Base-by-base conservation (phyloP, 2,329 filamentous ascomycete species). In the Fusarium sterilihyphosum region DNA sequence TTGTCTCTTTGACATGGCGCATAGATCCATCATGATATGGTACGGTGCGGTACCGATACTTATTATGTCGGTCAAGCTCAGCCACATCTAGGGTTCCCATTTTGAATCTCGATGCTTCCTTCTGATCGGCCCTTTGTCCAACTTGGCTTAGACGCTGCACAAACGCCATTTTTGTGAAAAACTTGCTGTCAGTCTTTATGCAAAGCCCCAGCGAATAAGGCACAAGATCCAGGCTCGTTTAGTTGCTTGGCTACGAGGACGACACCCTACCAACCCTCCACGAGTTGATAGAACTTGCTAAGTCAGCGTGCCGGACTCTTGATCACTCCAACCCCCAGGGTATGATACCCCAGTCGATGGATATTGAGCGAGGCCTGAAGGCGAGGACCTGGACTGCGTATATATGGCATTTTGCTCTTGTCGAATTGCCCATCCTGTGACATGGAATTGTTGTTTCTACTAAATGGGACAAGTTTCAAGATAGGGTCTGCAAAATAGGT, bases 51-150 rank as follows among this genome's bases (percentile, higher is more conserved):
- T 59, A 68, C 54, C 22, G 43, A 24, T 54, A 60, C 35, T 35
- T 53, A 53, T 57, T 47, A 58, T 57, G 43, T 70, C 38, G 41
- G 33, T 29, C 57, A 35, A 67, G 71, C 71, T 73, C 70, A 67
- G 72, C 71, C 72, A 74, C 71, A 67, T 65, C 74, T 61, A 59
- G 29, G 64, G 59, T 38, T 57, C 37, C 29, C 18, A 56, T 67
- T 47, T 61, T 20, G 44, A 65, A 74, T 74, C 71, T 74, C 72
- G 72, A 74, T 74, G 72, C 40, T 72, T 35, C 67, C 47, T 38
- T 53, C 29, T 43, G 67, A 65, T 69, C 72, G 67, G 72, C 52
- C 71, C 72, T 64, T 74, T 65, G 58, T 68, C 58, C 41, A 53
- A 61, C 41, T 47, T 37, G 38, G 46, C 47, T 40, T 57, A 58